These are phyloP conservation scores for Ogataea thermomethanolica DNA, from an alignment of 805 yeast species.

Conservation along the genomic window DNA sequence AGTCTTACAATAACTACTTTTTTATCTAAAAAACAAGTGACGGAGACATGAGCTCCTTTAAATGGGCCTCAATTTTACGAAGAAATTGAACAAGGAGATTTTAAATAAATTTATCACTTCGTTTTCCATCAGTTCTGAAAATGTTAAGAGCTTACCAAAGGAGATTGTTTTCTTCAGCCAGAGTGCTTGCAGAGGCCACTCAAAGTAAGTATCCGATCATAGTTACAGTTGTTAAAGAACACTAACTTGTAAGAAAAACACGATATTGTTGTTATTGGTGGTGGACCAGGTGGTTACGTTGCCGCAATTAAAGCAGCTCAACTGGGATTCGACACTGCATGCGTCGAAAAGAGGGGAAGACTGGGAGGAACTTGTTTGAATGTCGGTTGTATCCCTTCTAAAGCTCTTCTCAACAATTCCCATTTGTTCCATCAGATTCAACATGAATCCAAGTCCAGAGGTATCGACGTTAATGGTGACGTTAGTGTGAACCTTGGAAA, in stretches of 20 bases:
- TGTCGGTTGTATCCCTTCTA: constrained; percentile 99
- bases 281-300: constrained; percentile 99
- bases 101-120: neutral
- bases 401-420: constrained; percentile 91
- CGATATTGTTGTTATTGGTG: constrained; percentile 94
- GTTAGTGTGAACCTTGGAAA: constrained; percentile 71
- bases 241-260: constrained; percentile 45
- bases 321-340: constrained; percentile 89
- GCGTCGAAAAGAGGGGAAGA: constrained; percentile 94
- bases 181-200: constrained; percentile 27
- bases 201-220: constrained; percentile 22
- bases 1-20: too few relatives aligned
- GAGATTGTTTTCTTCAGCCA: constrained; percentile 33
- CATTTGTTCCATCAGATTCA: constrained; percentile 86
- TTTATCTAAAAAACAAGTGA: too few relatives aligned
- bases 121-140: neutral
- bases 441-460: constrained; percentile 81
- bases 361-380: constrained; percentile 98
- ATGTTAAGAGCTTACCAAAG: constrained; percentile 33
- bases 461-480: constrained; percentile 74
- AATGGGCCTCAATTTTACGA: neutral
- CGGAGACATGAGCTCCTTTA: constrained; percentile 10
- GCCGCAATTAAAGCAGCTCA: constrained; percentile 99
- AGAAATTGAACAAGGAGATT: constrained; percentile 1
- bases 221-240: neutral